A percentile compares a stretch with the other conserved stretches of the same genome.
Conservation (phyloP, 2,329 filamentous ascomycete species). For the Fusarium citri region DNA sequence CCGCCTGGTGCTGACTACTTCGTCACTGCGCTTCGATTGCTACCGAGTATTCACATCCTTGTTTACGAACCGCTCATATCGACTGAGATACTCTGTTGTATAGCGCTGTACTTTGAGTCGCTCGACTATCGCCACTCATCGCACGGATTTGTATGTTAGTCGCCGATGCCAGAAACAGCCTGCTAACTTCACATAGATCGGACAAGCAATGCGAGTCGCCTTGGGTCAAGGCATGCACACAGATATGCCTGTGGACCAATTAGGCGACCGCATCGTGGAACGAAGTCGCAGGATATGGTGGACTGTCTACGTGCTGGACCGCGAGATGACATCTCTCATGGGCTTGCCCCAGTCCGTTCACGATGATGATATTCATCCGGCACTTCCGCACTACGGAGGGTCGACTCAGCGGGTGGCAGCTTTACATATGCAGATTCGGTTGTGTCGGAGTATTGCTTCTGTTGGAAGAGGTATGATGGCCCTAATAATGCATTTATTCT, state of each 20-base stretch:
- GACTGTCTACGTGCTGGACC: slow-evolving; percentile 65
- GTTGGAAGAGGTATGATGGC: slow-evolving; percentile 46
- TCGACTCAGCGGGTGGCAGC: slow-evolving; percentile 44
- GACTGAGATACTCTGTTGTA: slow-evolving; percentile 63
- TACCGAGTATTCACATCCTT: slow-evolving; percentile 57
- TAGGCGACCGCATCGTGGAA: slow-evolving; percentile 56
- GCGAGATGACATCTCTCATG: slow-evolving; percentile 66
- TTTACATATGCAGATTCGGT: slow-evolving; percentile 49
- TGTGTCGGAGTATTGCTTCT: slow-evolving; percentile 48
- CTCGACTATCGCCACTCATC: slow-evolving; percentile 60
- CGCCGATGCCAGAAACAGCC: neutral
- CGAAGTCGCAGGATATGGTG: slow-evolving; percentile 64
- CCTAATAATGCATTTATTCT: rapidly evolving
- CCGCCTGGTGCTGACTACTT: slow-evolving; percentile 62
- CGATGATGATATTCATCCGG: slow-evolving; percentile 63
- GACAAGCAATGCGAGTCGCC: slow-evolving; percentile 63
- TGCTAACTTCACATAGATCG: slow-evolving; percentile 27
- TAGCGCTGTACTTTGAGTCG: slow-evolving; percentile 64
- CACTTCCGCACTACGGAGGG: slow-evolving; percentile 49
- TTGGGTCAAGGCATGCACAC: slow-evolving; percentile 64
- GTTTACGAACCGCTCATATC: slow-evolving; percentile 58
- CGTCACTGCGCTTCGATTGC: slow-evolving; percentile 56
- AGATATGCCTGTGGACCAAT: slow-evolving; percentile 58
- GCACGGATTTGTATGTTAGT: slow-evolving; percentile 55
- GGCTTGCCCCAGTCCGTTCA: slow-evolving; percentile 61